A percentile compares a stretch with the other conserved stretches of the same genome.
Evolutionary conservation across 2,329 filamentous ascomycete genomes (phyloP).

Genomic region (Phoma sp.): DNA sequence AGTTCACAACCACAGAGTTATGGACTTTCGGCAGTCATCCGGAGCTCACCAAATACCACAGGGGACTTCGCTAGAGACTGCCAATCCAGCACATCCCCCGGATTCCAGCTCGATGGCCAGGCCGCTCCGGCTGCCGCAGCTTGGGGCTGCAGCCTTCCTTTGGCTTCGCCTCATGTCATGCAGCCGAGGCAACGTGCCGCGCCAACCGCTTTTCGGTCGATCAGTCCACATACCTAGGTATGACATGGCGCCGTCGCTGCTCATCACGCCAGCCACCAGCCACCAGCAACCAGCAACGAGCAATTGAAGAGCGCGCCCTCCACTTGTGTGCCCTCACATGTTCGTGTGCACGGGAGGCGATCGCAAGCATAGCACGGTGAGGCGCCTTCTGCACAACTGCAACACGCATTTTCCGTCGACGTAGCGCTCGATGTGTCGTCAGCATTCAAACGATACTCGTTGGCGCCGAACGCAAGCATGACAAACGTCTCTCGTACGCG

Average conservation of each 20-base stretch:
- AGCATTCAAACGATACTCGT: not conserved
- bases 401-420: not conserved
- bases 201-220: slow-evolving; percentile 5
- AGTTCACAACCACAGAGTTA: slow-evolving; percentile 1
- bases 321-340: slow-evolving; percentile 1
- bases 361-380: not conserved
- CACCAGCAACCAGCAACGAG: not conserved
- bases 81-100: slow-evolving; percentile 17
- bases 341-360: not conserved
- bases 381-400: not conserved
- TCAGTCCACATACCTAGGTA: not conserved
- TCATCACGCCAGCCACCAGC: not conserved
- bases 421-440: not conserved
- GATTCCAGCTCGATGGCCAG: slow-evolving; percentile 13
- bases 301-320: not conserved
- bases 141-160: slow-evolving; percentile 3
- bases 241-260: not conserved
- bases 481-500: slow-evolving; percentile 6
- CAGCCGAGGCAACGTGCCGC: not conserved
- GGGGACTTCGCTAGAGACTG: not conserved
- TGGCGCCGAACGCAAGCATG: not conserved
- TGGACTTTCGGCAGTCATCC: not conserved
- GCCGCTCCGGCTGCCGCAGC: slow-evolving; percentile 10
- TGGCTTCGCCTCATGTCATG: slow-evolving; percentile 7
- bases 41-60: not conserved